These are phyloP conservation scores for Phytophthora pluvialis DNA, from an alignment of 352 stramenopile genomes.

Conservation along the genomic window DNA sequence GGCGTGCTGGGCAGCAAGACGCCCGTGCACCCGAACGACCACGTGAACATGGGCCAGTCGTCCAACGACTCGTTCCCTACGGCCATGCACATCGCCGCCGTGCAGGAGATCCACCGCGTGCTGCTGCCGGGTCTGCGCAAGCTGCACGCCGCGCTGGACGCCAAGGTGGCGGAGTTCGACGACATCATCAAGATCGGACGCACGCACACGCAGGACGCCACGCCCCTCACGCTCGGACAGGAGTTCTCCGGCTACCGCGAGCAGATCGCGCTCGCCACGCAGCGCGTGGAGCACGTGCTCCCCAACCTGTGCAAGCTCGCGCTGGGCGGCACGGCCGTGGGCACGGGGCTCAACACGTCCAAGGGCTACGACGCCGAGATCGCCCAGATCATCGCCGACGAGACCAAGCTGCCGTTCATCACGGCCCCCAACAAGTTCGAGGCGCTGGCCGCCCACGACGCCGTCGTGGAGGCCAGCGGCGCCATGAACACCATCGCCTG, in stretches of 20 bases:
- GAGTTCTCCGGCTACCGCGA: slow-evolving; percentile 96
- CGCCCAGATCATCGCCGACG: slow-evolving; percentile 91
- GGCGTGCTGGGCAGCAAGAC: slow-evolving; percentile 61
- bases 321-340: slow-evolving; percentile 95
- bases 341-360: slow-evolving; percentile 92
- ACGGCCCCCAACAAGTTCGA: slow-evolving; percentile 98
- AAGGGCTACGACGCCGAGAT: slow-evolving; percentile 95
- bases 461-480: slow-evolving; percentile 69
- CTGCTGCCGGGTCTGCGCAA: slow-evolving; percentile 77
- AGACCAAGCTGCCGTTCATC: slow-evolving; percentile 94
- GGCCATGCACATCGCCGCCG: slow-evolving; percentile 96
- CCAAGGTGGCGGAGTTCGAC: slow-evolving; percentile 92
- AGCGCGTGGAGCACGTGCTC: slow-evolving; percentile 84
- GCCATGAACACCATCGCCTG: slow-evolving; percentile 77
- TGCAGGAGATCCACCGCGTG: slow-evolving; percentile 86
- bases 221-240: slow-evolving; percentile 96
- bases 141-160: slow-evolving; percentile 84
- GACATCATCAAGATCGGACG: slow-evolving; percentile 98
- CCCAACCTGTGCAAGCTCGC: slow-evolving; percentile 92
- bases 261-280: slow-evolving; percentile 93
- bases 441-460: slow-evolving; percentile 71
- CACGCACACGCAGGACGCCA: slow-evolving; percentile 96
- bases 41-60: slow-evolving; percentile 97
- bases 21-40: slow-evolving; percentile 95
- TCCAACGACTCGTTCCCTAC: slow-evolving; percentile 98